Evolutionary conservation across 2,329 filamentous ascomycete genomes (phyloP).

Genomic region (Monosporascus sp.): DNA sequence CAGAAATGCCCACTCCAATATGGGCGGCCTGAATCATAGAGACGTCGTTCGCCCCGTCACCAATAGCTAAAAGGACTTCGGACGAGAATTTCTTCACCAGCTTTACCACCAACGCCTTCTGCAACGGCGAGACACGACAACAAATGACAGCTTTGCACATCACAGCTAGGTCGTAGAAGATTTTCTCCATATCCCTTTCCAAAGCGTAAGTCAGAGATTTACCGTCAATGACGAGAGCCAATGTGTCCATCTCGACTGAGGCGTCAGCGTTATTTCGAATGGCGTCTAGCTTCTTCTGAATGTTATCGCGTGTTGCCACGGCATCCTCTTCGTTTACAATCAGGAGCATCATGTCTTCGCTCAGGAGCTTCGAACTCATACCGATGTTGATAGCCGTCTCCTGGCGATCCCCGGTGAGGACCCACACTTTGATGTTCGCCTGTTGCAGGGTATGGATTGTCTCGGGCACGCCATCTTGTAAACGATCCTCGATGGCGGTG

Average conservation of each 20-base stretch:
- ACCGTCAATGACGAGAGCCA: slow-evolving; percentile 92
- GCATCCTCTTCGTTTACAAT: slow-evolving; percentile 91
- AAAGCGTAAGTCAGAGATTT: slow-evolving; percentile 91
- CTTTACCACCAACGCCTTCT: slow-evolving; percentile 97
- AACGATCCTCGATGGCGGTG: slow-evolving; percentile 92
- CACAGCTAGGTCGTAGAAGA: slow-evolving; percentile 87
- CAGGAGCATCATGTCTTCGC: slow-evolving; percentile 96
- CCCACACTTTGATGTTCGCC: slow-evolving; percentile 98
- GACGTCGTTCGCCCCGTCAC: slow-evolving; percentile 98
- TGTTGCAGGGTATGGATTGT: slow-evolving; percentile 96
- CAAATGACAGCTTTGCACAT: slow-evolving; percentile 99
- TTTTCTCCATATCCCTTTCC: slow-evolving; percentile 88
- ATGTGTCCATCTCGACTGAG: slow-evolving; percentile 73
- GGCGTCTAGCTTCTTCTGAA: slow-evolving; percentile 89
- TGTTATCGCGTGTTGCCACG: slow-evolving; percentile 75
- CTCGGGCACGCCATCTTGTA: slow-evolving; percentile 96
- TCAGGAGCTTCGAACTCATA: slow-evolving; percentile 98
- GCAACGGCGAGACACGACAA: slow-evolving; percentile 91
- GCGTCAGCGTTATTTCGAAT: slow-evolving; percentile 77
- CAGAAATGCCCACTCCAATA: slow-evolving; percentile 95
- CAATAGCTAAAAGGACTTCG: slow-evolving; percentile 91
- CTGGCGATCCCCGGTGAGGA: slow-evolving; percentile 93
- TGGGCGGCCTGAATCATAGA: slow-evolving; percentile 99
- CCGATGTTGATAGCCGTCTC: slow-evolving; percentile 99
- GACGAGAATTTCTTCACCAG: slow-evolving; percentile 89